These are phyloP conservation scores for Cardamine resedifolia DNA, from an alignment of 345 rosid species.

Conservation along the genomic window DNA sequence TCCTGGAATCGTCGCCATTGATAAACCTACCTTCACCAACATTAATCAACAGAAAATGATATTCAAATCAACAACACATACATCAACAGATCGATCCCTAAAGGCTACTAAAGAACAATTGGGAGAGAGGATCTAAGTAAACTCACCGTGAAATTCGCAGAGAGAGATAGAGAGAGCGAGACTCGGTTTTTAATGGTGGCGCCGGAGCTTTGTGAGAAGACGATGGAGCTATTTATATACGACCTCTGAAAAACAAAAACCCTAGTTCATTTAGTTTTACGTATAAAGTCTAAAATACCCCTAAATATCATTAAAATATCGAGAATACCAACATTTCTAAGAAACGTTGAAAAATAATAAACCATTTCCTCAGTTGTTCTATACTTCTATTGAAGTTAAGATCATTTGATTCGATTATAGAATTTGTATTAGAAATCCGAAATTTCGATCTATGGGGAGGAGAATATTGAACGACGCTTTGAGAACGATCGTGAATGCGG, in stretches of 20 bases:
- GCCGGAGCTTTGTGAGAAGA: slow-evolving; percentile 27
- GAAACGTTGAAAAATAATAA: background rate
- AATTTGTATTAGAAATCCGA: background rate
- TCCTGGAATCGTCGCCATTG: slow-evolving; percentile 75
- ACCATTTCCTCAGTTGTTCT: background rate
- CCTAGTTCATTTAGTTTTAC: background rate
- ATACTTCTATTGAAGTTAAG: slow-evolving; percentile 11
- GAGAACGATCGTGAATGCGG: slow-evolving; percentile 86
- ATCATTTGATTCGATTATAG: background rate
- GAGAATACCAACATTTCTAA: background rate
- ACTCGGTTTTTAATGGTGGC: slow-evolving; percentile 17
- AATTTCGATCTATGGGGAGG: slow-evolving; percentile 67
- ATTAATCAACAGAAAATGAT: background rate
- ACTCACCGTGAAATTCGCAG: slow-evolving; percentile 30
- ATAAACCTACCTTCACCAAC: slow-evolving; percentile 14
- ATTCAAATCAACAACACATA: background rate
- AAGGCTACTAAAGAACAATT: background rate
- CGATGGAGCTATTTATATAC: slow-evolving; percentile 33
- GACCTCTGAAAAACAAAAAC: slow-evolving; percentile 20
- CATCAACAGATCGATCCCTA: background rate
- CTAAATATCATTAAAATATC: background rate
- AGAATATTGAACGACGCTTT: slow-evolving; percentile 84
- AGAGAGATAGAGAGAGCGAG: background rate
- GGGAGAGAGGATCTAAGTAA: background rate
- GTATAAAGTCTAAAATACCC: background rate